Base-by-base conservation (phyloP, 768 basidiomycete genomes). In the Fomitopsis pulvina region DNA sequence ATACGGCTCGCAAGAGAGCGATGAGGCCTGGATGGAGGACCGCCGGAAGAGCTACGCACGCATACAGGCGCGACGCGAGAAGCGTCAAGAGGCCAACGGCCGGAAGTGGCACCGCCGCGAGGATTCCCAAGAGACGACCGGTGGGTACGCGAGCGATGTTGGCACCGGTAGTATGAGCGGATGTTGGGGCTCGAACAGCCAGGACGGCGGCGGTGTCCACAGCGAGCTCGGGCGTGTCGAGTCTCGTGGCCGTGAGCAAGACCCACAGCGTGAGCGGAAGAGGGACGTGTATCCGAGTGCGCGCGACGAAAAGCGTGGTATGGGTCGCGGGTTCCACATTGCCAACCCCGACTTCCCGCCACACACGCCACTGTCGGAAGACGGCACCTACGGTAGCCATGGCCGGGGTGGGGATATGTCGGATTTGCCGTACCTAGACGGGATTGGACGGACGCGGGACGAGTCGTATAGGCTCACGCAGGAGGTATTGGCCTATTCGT, bases 21-120 rank as follows among this genome's bases (percentile, higher is more conserved):
- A 65, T 34, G 63, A 65, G n/a, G 59, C 57, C 6, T 76, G 74
- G 74, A 61, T 62, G 59, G 58, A 49, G n/a, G 60, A 69, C 24
- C 62, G 70, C 22, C 65, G 70, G 25, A 58, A 54, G 16, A 68
- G 67, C 48, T 52, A 71, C 21, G 63, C 65, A 21, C 52, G 68
- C 28, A 71, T 72, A 57, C 62, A 57, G 27, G 57, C 59, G 2
- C 53, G 55, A 54, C 64, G 65, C 46, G 60, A 60, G 47, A 62
- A 55, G 41, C 57, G 69, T 14, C 54, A 63, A 6, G 62, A 48
- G 46, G 57, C 42, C 2, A 20, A 2, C 37, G 37, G 52, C n/a
- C 37, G 46, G 20, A 28, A 5, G 43, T 41, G 56, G 53, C 18
- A 43, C 47, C 20, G 32, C 10, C 25, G 27, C 2, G 46, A 45